A percentile compares a stretch with the other conserved stretches of the same genome.
These are phyloP conservation scores for Apiospora pterosperma DNA, from an alignment of 2,329 filamentous ascomycete genomes.

Conservation along the genomic window DNA sequence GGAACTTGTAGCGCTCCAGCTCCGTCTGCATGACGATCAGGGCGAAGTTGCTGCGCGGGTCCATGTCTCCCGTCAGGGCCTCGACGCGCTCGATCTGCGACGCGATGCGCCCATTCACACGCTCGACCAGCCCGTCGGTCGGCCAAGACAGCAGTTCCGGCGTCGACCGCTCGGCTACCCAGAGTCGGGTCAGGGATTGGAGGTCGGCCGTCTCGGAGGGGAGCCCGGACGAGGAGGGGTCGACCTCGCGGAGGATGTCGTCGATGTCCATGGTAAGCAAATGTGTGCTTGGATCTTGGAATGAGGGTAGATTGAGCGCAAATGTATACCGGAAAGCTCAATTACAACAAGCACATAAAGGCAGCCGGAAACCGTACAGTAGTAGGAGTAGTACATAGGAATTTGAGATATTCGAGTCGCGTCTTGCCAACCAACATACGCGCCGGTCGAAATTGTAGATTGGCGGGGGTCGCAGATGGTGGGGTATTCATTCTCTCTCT, in stretches of 20 bases:
- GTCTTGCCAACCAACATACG: neutral
- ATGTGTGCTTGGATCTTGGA: neutral
- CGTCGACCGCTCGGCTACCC: conserved; percentile 87
- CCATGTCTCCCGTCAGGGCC: conserved; percentile 78
- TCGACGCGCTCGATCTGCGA: conserved; percentile 69
- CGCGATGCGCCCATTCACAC: conserved; percentile 71
- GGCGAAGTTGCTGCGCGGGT: conserved; percentile 86
- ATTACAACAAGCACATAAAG: neutral
- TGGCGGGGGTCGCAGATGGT: neutral
- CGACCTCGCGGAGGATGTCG: conserved; percentile 73
- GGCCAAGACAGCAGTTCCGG: conserved; percentile 83
- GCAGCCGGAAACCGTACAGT: neutral
- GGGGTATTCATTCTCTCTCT: neutral
- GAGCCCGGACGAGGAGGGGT: conserved; percentile 52
- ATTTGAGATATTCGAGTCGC: neutral
- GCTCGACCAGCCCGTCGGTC: conserved; percentile 72
- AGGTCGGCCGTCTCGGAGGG: conserved; percentile 69
- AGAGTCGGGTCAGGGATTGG: conserved; percentile 84
- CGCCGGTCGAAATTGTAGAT: neutral
- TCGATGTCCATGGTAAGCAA: conserved; percentile 67
- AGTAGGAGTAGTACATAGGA: neutral
- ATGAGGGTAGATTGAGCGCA: neutral
- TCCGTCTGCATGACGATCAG: conserved; percentile 97
- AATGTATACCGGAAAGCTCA: neutral
- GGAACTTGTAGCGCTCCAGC: conserved; percentile 88